A percentile compares a stretch with the other conserved stretches of the same genome.
Conservation (phyloP, 176 grass and related monocot genomes). For the Avena sativa region DNA sequence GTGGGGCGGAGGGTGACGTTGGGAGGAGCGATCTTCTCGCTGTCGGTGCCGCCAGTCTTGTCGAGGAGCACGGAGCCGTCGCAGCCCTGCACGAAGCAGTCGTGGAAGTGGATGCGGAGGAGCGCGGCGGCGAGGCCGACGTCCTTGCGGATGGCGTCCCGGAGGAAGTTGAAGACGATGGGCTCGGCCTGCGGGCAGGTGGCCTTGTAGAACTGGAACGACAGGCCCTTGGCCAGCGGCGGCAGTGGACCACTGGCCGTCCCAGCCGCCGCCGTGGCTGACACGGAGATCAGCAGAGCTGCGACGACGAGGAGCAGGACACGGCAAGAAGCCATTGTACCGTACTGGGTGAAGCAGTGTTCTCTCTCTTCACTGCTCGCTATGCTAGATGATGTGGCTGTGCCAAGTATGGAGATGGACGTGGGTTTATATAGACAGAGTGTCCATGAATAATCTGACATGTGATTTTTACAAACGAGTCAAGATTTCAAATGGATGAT, state of each 20-base stretch:
- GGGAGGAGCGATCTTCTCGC: constrained; percentile 48
- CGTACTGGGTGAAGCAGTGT: too few relatives aligned
- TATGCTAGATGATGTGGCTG: too few relatives aligned
- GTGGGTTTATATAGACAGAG: too few relatives aligned
- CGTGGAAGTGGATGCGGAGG: constrained; percentile 86
- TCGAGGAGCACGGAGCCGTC: constrained; percentile 66
- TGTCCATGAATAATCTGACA: too few relatives aligned
- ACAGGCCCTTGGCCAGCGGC: constrained; percentile 55
- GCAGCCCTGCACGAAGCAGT: constrained; percentile 94
- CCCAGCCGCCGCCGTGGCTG: too few relatives aligned
- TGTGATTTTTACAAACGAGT: too few relatives aligned
- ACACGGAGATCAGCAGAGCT: too few relatives aligned
- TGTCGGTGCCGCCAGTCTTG: not conserved
- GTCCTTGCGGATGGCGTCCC: constrained; percentile 40
- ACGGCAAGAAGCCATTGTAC: too few relatives aligned
- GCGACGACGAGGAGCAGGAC: too few relatives aligned
- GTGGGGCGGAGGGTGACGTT: constrained; percentile 60
- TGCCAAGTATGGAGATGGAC: too few relatives aligned
- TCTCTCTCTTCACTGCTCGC: too few relatives aligned
- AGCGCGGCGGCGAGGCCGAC: constrained; percentile 70
- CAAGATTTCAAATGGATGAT: too few relatives aligned
- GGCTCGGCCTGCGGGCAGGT: constrained; percentile 62
- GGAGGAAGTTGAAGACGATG: constrained; percentile 41
- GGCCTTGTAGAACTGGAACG: constrained; percentile 62
- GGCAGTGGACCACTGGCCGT: not conserved